Conservation (phyloP, 2,329 filamentous ascomycete species). For the Aspergillus cejpii region DNA sequence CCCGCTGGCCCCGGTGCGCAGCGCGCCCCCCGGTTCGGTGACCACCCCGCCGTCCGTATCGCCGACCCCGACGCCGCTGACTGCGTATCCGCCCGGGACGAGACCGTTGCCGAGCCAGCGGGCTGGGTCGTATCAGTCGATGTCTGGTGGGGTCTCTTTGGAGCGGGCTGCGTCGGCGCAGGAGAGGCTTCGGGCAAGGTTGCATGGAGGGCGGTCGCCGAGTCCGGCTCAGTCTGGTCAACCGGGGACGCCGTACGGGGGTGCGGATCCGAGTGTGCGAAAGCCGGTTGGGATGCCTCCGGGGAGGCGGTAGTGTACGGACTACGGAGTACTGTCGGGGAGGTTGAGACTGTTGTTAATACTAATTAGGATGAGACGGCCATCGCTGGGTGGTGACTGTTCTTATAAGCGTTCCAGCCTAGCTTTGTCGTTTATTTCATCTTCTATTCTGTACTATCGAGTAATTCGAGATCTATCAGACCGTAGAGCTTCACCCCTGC, state of each 20-base stretch:
- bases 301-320: slow-evolving; percentile 15
- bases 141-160: slow-evolving; percentile 31
- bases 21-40: slow-evolving; percentile 19
- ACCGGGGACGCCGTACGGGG: slow-evolving; percentile 12
- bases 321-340: too few relatives aligned
- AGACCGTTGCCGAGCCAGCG: slow-evolving; percentile 66
- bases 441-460: too few relatives aligned
- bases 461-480: too few relatives aligned
- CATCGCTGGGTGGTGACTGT: neutral
- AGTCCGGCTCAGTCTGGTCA: slow-evolving; percentile 25
- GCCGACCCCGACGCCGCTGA: slow-evolving; percentile 20
- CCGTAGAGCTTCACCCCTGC: too few relatives aligned
- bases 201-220: slow-evolving; percentile 54
- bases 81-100: slow-evolving; percentile 31
- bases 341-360: neutral
- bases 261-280: slow-evolving; percentile 26
- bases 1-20: slow-evolving; percentile 17
- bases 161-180: slow-evolving; percentile 52
- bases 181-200: slow-evolving; percentile 70
- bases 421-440: too few relatives aligned
- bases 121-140: slow-evolving; percentile 65
- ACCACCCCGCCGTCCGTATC: slow-evolving; percentile 23
- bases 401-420: too few relatives aligned
- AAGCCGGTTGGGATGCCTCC: slow-evolving; percentile 29
- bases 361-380: neutral